Evolutionary conservation across 441 rosid species (phyloP), one percentile per base, ranked within the genome.

Genomic region (Metrosideros polymorpha): DNA sequence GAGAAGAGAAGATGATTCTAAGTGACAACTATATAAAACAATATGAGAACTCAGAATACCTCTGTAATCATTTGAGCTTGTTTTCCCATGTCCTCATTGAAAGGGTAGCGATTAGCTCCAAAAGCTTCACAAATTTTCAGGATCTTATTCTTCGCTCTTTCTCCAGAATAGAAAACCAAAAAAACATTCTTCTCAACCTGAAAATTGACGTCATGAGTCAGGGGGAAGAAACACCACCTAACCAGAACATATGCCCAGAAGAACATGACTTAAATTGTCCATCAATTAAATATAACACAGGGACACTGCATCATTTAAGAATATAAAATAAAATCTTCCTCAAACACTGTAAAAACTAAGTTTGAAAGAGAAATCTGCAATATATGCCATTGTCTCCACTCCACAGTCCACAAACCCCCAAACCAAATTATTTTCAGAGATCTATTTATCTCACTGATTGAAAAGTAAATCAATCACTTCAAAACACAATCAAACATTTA

Each of bases 151-250:
- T 93, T 96, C 42, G 93, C 93, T 89, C 94, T 95, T 90, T 97
- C 99, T 87, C 99, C 98, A 83, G 98, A 96, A 87, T 89, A 94
- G 93, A 95, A 97, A 82, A 95, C 91, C 87, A 93, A 86, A 89
- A 94, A 97, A 53, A 94, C 98, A 88, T 95, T 97, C 93, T 97
- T 97, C 94, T 97, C 98, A 43, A 91, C 88, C 98, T 96, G 95
- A 85, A n/a, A 91, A 90, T 82, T 71, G 52, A 86, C 71, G 49
- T 85, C 86, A 54, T 54, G 83, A 86, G 85, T 89, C 82, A 92
- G 87, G 77, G 82, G 59, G 87, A 86, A 75, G 55, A 77, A 59
- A 47, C 4, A 4, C 79, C 79, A 66, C 35, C 45, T 0, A 66
- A 35, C 79, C 45, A 66, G 27, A 35, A 35, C 4, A 66, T 66